These are phyloP conservation scores for Blastobotrys indianensis DNA, from an alignment of 1,139 yeast species.

Conservation along the genomic window DNA sequence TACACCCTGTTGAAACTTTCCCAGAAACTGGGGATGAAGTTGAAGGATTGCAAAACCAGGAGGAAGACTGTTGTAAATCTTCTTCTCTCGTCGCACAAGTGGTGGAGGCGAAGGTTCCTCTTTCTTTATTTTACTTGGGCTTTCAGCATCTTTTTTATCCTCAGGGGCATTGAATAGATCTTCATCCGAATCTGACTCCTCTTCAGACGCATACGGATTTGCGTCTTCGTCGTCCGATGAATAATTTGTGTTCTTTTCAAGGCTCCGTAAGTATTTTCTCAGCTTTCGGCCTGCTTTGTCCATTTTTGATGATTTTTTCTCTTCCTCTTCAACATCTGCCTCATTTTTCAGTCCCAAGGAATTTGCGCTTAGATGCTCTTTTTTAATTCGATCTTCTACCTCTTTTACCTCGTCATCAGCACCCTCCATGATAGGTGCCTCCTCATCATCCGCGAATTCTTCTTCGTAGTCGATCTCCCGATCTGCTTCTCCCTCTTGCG, in stretches of 20 bases:
- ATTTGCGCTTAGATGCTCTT: conserved; percentile 82
- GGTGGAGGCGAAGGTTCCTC: conserved; percentile 15
- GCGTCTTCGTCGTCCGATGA: conserved; percentile 75
- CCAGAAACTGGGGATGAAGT: conserved; percentile 55
- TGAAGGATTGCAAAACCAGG: conserved; percentile 64
- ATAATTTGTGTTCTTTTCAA: conserved; percentile 84
- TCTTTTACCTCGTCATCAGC: conserved; percentile 92
- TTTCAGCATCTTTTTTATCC: conserved; percentile 21
- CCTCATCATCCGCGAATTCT: conserved; percentile 97
- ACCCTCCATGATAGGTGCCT: conserved; percentile 96
- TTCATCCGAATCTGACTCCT: conserved; percentile 24
- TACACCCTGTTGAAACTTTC: conserved; percentile 69
- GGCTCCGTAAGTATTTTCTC: conserved; percentile 73
- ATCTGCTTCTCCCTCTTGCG: conserved; percentile 49
- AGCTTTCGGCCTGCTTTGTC: conserved; percentile 89
- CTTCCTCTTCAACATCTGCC: conserved; percentile 54
- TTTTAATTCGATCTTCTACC: conserved; percentile 80
- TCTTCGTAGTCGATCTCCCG: conserved; percentile 94
- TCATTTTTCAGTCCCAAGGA: conserved; percentile 43
- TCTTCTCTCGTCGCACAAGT: conserved; percentile 23
- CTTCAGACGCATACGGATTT: conserved; percentile 69
- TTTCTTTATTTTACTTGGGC: conserved; percentile 15
- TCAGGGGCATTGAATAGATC: conserved; percentile 12
- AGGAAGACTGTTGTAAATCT: conserved; percentile 37
- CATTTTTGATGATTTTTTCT: conserved; percentile 63